Evolutionary conservation across 1,284 basidiomycete genomes (phyloP).

Genomic region (Mycosarcoma maydis): DNA sequence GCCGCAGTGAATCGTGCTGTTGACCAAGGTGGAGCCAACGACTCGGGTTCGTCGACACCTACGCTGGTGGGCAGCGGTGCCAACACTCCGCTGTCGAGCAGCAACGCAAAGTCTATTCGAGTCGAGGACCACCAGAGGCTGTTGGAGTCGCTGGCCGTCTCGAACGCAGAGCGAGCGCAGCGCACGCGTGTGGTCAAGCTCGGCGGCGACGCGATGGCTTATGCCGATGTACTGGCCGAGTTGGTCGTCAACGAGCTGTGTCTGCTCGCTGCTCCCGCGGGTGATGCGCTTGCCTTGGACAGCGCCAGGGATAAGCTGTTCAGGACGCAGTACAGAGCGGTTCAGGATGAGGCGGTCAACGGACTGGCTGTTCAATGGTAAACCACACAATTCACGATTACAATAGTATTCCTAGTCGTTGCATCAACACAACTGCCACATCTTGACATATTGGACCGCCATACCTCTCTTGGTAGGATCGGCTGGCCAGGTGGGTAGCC

Average conservation of each 20-base stretch:
- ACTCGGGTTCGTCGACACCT: slow-evolving; percentile 33
- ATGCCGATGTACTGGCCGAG: slow-evolving; percentile 70
- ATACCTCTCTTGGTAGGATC: slow-evolving; percentile 71
- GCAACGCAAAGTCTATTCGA: slow-evolving; percentile 26
- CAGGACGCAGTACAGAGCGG: slow-evolving; percentile 83
- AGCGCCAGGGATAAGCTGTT: slow-evolving; percentile 72
- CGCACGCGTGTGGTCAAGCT: too few species aligned
- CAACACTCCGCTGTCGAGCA: slow-evolving; percentile 31
- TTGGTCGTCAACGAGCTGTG: slow-evolving; percentile 70
- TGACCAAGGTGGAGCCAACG: not conserved
- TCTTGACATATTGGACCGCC: slow-evolving; percentile 78
- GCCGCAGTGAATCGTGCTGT: slow-evolving; percentile 10
- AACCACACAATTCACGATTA: too few species aligned
- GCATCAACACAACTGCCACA: too few species aligned
- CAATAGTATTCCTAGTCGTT: too few species aligned
- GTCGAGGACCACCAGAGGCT: slow-evolving; percentile 28
- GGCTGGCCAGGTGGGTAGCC: slow-evolving; percentile 40
- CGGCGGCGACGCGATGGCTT: slow-evolving; percentile 21
- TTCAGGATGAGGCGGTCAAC: slow-evolving; percentile 82
- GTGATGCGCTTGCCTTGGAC: slow-evolving; percentile 68
- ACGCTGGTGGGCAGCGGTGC: slow-evolving; percentile 24
- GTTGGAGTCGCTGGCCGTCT: slow-evolving; percentile 12
- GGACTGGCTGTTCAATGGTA: slow-evolving; percentile 86
- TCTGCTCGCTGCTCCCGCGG: slow-evolving; percentile 22
- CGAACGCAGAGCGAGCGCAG: not conserved